Evolutionary conservation across 1,284 basidiomycete species (phyloP).

Genomic region (Ganoderma multipileum): DNA sequence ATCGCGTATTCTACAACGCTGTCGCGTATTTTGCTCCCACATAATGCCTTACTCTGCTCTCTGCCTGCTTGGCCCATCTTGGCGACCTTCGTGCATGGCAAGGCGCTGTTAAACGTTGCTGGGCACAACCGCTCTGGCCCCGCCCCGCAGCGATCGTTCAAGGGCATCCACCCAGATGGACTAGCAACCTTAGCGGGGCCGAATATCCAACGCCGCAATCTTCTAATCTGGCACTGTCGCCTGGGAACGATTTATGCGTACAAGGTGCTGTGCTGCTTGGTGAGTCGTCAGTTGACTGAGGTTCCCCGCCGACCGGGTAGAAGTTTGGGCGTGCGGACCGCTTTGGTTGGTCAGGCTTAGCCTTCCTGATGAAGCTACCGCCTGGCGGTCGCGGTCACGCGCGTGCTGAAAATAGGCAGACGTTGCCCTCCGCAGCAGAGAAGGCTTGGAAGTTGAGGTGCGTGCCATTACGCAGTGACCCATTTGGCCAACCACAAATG

Average conservation of each 20-base stretch:
- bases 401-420: not conserved
- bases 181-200: not conserved
- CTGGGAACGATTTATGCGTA: not conserved
- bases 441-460: too few species aligned
- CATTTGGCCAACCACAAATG: not conserved
- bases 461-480: not conserved
- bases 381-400: not conserved
- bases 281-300: not conserved
- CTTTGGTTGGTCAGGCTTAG: not conserved
- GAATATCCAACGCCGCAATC: not conserved
- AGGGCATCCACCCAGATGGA: not conserved
- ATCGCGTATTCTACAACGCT: slow-evolving; percentile 5
- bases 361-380: not conserved
- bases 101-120: not conserved
- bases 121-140: not conserved
- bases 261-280: not conserved
- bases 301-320: not conserved
- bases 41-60: slow-evolving; percentile 15
- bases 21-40: slow-evolving; percentile 6
- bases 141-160: not conserved
- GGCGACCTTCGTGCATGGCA: not conserved
- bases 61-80: not conserved
- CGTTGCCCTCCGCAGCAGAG: not conserved
- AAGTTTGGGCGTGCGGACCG: not conserved
- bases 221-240: not conserved